Base-by-base conservation (phyloP, 1,139 yeast species). In the Arxiozyma telluris region DNA sequence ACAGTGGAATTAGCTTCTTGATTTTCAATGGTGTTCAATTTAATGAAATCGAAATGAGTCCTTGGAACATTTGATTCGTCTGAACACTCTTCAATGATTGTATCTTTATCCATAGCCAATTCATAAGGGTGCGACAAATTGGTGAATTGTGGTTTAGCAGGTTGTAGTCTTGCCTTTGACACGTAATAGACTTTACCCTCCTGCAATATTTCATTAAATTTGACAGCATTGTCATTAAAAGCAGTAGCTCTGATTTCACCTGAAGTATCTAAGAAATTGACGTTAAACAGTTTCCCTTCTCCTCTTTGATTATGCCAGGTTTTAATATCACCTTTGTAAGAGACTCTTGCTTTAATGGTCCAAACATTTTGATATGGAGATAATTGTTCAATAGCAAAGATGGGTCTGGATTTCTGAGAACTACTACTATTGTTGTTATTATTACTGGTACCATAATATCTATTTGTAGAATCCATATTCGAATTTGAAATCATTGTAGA, bases 201-300 rank as follows among this genome's bases (percentile, higher is more conserved):
- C 69, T 87, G 87, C 56, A 94, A 75, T 49, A 82, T 65, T 61
- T 84, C 86, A 71, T 80, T 84, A 64, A 80, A 85, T 65, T 81
- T 82, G 57, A 87, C 96, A 8, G 94, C 97, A 60, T 81, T 79
- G 48, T 89, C 94, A 67, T 87, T 88, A 71, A 94, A 94, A 4
- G 95, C 97, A 9, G 98, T 90, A 18, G 96, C 98, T 64, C 95
- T 81, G 63, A 94, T 94, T 73, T 93, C 98, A 64, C 95, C 96
- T 7, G 96, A 86, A 68, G 94, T 96, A 68, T 94, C 99, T 59
- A 91, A 74, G 60, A 94, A 82, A 62, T 90, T 88, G 45, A 89
- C 89, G 62, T 86, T 86, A 74, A 94, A 89, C 57, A 94, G 77
- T 69, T 88, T 87, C 53, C 98, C 98, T 60, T 86, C 90, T 57